phyloP scores from a whole-genome alignment of 345 rosid genomes.

The Gossypium herbaceum region DNA sequence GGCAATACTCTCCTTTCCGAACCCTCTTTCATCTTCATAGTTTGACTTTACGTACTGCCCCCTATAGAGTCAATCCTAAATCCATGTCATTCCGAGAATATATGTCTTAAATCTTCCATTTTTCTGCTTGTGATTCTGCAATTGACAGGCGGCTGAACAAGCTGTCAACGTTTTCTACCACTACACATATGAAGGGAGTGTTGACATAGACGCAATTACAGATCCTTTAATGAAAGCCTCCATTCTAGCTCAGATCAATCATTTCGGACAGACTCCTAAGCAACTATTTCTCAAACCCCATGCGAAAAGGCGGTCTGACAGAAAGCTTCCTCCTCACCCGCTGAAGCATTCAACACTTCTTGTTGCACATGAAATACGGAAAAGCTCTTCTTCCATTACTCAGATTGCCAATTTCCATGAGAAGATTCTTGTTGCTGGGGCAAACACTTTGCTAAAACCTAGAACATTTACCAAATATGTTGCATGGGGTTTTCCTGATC shows the following conservation, averaged over 20 bases:
- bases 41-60: background rate
- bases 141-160: constrained; percentile 89
- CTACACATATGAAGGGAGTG: constrained; percentile 98
- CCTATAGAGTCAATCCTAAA: background rate
- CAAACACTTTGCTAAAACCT: constrained; percentile 78
- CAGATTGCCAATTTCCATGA: constrained; percentile 77
- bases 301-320: constrained; percentile 69
- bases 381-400: constrained; percentile 60
- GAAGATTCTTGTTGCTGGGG: constrained; percentile 72
- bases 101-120: background rate
- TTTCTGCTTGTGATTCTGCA: background rate
- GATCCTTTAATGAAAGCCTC: constrained; percentile 99
- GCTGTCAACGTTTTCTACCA: constrained; percentile 99
- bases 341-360: constrained; percentile 80
- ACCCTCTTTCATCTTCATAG: background rate
- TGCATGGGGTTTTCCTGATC: constrained; percentile 96
- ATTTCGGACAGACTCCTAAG: constrained; percentile 99
- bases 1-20: background rate
- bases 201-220: constrained; percentile 91
- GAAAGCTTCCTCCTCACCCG: constrained; percentile 78
- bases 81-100: background rate
- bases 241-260: constrained; percentile 96
- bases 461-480: constrained; percentile 80
- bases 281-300: constrained; percentile 93
- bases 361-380: constrained; percentile 81